These are phyloP conservation scores for Triadica sebifera DNA, from an alignment of 345 rosid species.

Conservation along the genomic window DNA sequence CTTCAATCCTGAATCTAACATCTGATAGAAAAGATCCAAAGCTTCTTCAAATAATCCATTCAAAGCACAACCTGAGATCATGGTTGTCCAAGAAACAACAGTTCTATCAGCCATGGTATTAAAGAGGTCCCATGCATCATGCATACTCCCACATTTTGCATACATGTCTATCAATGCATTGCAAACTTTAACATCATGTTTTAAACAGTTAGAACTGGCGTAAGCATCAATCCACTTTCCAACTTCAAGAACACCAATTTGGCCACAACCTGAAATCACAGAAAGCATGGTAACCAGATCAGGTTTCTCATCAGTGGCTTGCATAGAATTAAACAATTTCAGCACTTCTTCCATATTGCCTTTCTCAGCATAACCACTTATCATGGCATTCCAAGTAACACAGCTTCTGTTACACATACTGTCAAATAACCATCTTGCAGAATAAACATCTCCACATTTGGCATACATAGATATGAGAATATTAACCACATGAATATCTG, in stretches of 20 bases:
- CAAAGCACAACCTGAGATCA: conserved; percentile 66
- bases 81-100: conserved; percentile 63
- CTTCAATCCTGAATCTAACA: conserved; percentile 37
- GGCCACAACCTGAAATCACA: conserved; percentile 60
- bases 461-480: conserved; percentile 72
- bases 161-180: conserved; percentile 71
- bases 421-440: conserved; percentile 59
- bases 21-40: conserved; percentile 44
- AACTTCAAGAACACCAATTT: conserved; percentile 49
- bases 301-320: conserved; percentile 42
- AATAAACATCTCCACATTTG: conserved; percentile 42
- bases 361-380: conserved; percentile 64
- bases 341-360: conserved; percentile 60
- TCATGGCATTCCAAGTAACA: conserved; percentile 87
- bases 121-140: conserved; percentile 47
- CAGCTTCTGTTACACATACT: conserved; percentile 39
- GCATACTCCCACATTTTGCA: conserved; percentile 58
- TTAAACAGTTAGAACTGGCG: conserved; percentile 37
- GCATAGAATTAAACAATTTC: conserved; percentile 49
- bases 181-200: conserved; percentile 41
- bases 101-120: conserved; percentile 42
- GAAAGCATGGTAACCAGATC: conserved; percentile 61
- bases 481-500: conserved; percentile 38
- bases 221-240: conserved; percentile 56
- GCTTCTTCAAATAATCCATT: conserved; percentile 50